These are phyloP conservation scores for Aspergillus phoenicis DNA, from an alignment of 2,329 filamentous ascomycete genomes.

Conservation along the genomic window DNA sequence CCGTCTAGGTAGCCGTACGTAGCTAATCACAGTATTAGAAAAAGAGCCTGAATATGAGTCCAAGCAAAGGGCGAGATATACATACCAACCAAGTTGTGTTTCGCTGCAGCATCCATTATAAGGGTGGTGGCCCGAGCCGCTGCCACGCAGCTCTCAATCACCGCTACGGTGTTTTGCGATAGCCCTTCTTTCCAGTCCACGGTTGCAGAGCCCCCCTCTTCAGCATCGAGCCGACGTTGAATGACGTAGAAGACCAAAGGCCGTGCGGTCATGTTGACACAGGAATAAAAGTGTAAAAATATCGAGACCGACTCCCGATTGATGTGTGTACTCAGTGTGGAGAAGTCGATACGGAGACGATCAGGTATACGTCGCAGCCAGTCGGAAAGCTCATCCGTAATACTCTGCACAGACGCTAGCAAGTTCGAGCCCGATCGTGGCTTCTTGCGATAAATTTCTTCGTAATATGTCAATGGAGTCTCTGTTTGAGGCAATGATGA, in stretches of 20 bases:
- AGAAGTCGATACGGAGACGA: slow-evolving; percentile 53
- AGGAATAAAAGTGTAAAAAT: slow-evolving; percentile 60
- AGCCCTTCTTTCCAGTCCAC: slow-evolving; percentile 53
- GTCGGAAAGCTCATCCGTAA: slow-evolving; percentile 52
- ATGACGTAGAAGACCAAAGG: slow-evolving; percentile 59
- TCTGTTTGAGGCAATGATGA: neutral
- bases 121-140: slow-evolving; percentile 54
- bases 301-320: slow-evolving; percentile 56
- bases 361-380: slow-evolving; percentile 56
- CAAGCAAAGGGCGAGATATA: neutral
- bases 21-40: slow-evolving; percentile 34
- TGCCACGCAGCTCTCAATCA: slow-evolving; percentile 57
- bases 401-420: slow-evolving; percentile 54
- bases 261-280: slow-evolving; percentile 60
- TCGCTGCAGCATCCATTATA: slow-evolving; percentile 53
- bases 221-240: slow-evolving; percentile 49
- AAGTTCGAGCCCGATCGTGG: slow-evolving; percentile 52
- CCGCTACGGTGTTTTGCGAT: slow-evolving; percentile 51
- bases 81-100: slow-evolving; percentile 55
- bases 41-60: no score
- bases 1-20: slow-evolving; percentile 62
- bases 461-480: slow-evolving; percentile 16
- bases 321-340: slow-evolving; percentile 43
- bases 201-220: slow-evolving; percentile 36
- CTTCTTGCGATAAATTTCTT: slow-evolving; percentile 54